Base-by-base conservation (phyloP, 306 rosid genomes). In the Erythrophleum fordii region DNA sequence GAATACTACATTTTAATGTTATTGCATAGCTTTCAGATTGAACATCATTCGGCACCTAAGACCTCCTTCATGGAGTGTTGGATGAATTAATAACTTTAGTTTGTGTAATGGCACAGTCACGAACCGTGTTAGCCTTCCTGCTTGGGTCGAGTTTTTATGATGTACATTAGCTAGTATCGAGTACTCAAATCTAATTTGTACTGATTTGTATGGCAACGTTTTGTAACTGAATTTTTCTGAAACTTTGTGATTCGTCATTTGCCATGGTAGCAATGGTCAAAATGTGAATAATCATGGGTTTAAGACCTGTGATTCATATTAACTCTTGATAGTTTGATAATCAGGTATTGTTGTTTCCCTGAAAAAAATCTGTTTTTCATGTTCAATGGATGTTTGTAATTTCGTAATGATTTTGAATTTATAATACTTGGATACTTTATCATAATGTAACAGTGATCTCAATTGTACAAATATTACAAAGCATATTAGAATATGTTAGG, bases 71-170 rank as follows among this genome's bases (percentile, higher is more conserved):
- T 68, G 76, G 45, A 16, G 34, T 41, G 44, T 14, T 17, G 69
- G 53, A 25, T 23, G 41, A 41, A 26, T 9, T 11, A 1, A 7
- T 7, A 12, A 14, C 55, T 74, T 37, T n/a, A 35, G 39, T 42
- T 69, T 23, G 49, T 20, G 45, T 58, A 39, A 14, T 20, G 69
- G 37, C 28, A 29, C 35, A 22, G 55, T 55, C 23, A 8, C 25
- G 29, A 53, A 53, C 69, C 4, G 41, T 68, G 3, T 45, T 29
- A 41, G 78, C 56, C 53, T 22, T 74, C 39, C 34, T 35, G 35
- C 53, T 39, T 75, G 69, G 35, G 8, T 75, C 20, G 53, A 74
- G 39, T 58, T 58, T 13, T n/a, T n/a, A 74, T 58, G 9, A 58
- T 58, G 23, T 39, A 25, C 69, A 61, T 74, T 58, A 18, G 65